Conservation (phyloP, 2,329 filamentous ascomycete genomes). For the Curvularia spicifera region DNA sequence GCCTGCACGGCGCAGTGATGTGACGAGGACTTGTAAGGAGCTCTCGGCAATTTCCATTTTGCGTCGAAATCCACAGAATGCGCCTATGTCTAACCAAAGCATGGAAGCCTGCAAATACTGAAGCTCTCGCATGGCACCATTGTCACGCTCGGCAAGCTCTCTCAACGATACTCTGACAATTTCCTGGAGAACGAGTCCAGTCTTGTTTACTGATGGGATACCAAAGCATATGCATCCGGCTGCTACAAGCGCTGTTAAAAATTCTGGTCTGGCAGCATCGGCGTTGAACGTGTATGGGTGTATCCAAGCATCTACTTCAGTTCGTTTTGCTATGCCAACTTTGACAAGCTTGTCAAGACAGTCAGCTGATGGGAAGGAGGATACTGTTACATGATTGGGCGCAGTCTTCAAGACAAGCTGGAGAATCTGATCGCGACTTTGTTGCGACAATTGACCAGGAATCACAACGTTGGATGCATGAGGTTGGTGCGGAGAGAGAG, state of each 20-base stretch:
- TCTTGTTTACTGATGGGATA: slow-evolving; percentile 39
- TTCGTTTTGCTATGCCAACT: slow-evolving; percentile 41
- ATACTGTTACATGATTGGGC: slow-evolving; percentile 34
- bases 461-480: slow-evolving; percentile 33
- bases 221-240: slow-evolving; percentile 45
- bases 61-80: slow-evolving; percentile 63
- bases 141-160: slow-evolving; percentile 36
- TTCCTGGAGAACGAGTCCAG: slow-evolving; percentile 39
- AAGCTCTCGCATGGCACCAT: slow-evolving; percentile 52
- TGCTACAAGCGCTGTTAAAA: slow-evolving; percentile 37
- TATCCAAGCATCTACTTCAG: slow-evolving; percentile 44
- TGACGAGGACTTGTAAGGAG: slow-evolving; percentile 58
- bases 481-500: slow-evolving; percentile 39
- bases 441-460: slow-evolving; percentile 26
- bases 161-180: slow-evolving; percentile 40
- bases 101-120: slow-evolving; percentile 60
- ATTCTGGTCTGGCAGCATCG: slow-evolving; percentile 32
- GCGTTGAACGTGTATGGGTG: slow-evolving; percentile 41
- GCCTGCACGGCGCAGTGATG: slow-evolving; percentile 61
- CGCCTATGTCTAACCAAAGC: slow-evolving; percentile 58
- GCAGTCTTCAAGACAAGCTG: slow-evolving; percentile 41
- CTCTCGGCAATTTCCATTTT: slow-evolving; percentile 65
- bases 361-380: slow-evolving; percentile 40
- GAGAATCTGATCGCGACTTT: slow-evolving; percentile 39
- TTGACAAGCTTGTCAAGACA: slow-evolving; percentile 42